phyloP scores from a whole-genome alignment of 345 rosid species.

The Brassica incana region DNA sequence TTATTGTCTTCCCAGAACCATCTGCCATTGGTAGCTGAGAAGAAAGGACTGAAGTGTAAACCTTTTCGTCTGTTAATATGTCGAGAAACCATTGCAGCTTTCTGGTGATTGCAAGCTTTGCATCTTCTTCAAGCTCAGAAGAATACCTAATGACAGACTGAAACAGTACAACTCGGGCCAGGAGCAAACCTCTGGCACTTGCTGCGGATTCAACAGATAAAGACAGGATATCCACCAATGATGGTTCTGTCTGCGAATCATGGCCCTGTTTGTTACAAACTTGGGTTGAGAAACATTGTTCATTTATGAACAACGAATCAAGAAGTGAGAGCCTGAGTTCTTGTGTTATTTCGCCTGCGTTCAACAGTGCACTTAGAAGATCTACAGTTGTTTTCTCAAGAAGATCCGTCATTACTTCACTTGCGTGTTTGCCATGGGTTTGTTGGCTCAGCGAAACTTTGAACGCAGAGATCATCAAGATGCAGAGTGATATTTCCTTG shows the following conservation, averaged over 20 bases:
- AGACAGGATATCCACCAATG: slow-evolving; percentile 54
- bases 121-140: slow-evolving; percentile 50
- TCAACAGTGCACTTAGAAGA: slow-evolving; percentile 62
- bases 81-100: slow-evolving; percentile 76
- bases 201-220: slow-evolving; percentile 44
- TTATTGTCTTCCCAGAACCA: slow-evolving; percentile 53
- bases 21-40: slow-evolving; percentile 59
- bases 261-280: slow-evolving; percentile 32
- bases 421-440: slow-evolving; percentile 47
- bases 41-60: slow-evolving; percentile 64
- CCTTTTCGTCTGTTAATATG: slow-evolving; percentile 52
- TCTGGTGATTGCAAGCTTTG: slow-evolving; percentile 45
- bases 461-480: slow-evolving; percentile 58
- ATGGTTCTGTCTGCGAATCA: slow-evolving; percentile 28
- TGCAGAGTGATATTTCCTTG: slow-evolving; percentile 57
- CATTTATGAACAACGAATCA: slow-evolving; percentile 56
- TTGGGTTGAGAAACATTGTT: slow-evolving; percentile 34
- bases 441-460: slow-evolving; percentile 58
- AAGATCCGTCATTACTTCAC: slow-evolving; percentile 77
- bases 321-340: slow-evolving; percentile 62
- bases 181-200: slow-evolving; percentile 40
- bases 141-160: slow-evolving; percentile 60
- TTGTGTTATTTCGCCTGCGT: slow-evolving; percentile 52
- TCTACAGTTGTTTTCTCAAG: slow-evolving; percentile 66
- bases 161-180: slow-evolving; percentile 61